Conservation (phyloP, 345 rosid species). For the Crucihimalaya himalaica region DNA sequence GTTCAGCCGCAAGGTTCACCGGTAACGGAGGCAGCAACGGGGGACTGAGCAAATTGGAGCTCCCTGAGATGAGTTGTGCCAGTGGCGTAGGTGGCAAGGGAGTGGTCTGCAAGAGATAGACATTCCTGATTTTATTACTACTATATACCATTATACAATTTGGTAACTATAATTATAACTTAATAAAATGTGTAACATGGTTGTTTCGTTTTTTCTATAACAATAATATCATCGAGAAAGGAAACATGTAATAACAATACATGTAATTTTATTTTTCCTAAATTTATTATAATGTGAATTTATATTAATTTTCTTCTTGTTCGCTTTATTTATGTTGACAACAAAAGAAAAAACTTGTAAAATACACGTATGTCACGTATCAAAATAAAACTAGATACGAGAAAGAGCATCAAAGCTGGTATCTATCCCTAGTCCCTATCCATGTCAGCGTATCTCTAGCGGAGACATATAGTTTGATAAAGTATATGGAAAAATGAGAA, state of each 20-base stretch:
- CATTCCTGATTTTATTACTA: neutral
- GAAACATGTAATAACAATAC: constrained; percentile 18
- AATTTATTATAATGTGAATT: constrained; percentile 4
- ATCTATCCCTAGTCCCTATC: neutral
- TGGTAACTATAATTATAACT: constrained; percentile 13
- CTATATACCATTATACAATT: constrained; percentile 6
- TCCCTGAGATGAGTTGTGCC: constrained; percentile 45
- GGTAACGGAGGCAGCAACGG: constrained; percentile 5
- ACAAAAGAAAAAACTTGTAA: neutral
- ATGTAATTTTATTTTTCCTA: neutral
- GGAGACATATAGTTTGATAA: neutral
- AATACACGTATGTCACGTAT: neutral
- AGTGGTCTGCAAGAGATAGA: constrained; percentile 58
- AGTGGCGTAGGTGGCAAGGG: constrained; percentile 54
- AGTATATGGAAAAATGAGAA: too few species aligned
- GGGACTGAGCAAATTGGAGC: constrained; percentile 25
- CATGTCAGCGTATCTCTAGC: neutral
- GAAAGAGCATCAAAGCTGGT: neutral
- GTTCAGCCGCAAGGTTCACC: constrained; percentile 46
- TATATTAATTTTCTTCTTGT: neutral
- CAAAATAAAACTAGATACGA: neutral
- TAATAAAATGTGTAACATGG: constrained; percentile 7
- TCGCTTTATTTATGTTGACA: too few species aligned
- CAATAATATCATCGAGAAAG: constrained; percentile 10
- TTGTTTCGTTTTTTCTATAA: neutral